Base-by-base conservation (phyloP, 2,329 filamentous ascomycete species). In the Nemania serpens region DNA sequence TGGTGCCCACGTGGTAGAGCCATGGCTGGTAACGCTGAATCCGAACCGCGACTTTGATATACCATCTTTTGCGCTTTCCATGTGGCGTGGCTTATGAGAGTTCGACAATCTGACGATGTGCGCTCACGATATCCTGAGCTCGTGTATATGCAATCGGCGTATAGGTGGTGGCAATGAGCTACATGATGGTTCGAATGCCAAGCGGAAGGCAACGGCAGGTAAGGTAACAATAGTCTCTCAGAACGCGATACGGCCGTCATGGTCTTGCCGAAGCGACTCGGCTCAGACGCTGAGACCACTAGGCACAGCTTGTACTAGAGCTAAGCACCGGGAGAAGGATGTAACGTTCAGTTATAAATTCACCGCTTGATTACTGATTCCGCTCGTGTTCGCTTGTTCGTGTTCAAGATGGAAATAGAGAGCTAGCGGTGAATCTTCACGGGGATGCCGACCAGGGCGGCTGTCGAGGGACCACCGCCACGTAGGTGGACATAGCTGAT, bases 371-470 rank as follows among this genome's bases (percentile, higher is more conserved):
- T 29, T 39, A 10, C 20, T 33, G 25, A 18, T 18, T n/a, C 33
- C 9, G 3, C 25, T 29, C 25, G 25, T 29, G 25, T 29, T 29
- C 4, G 7, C 25, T 29, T 29, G 25, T 29, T 29, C 51, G 46
- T 29, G 45, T 41, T 39, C 29, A 20, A 37, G 18, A 22, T 37
- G 1, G 5, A 25, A 4, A 45, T 7, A 11, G 11, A 25, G 49
- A 45, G 6, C 22, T 15, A 12, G 48, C 43, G 42, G 29, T 49
- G 29, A 42, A 43, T 48, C 33, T 43, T 41, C 42, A 37, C 55
- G 55, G 55, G 17, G 22, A 53, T 34, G 43, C 56, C 43, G 57
- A 58, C 25, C 25, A 29, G 3, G 25, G 25, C 3, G 25, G 25
- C 25, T 29, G 25, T 29, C 25, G 25, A 29, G 25, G 25, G 25